These are phyloP conservation scores for Cercis canadensis DNA, from an alignment of 306 rosid genomes.

Conservation along the genomic window DNA sequence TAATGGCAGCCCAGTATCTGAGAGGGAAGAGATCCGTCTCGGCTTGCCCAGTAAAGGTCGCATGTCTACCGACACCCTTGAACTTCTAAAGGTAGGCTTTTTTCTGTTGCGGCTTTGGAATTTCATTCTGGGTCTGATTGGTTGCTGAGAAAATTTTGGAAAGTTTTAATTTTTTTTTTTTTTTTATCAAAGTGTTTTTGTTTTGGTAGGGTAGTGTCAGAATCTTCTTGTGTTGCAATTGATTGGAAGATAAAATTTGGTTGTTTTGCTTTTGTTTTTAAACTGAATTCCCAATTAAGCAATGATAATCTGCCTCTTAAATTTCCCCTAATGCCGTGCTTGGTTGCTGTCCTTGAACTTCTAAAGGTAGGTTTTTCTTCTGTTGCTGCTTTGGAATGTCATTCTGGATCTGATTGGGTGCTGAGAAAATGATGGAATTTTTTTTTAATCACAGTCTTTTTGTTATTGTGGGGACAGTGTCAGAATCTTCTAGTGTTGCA, in stretches of 20 bases:
- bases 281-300: too few relatives aligned
- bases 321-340: too few relatives aligned
- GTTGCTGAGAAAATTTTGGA: background rate
- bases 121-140: conserved; percentile 9
- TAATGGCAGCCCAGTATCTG: conserved; percentile 39
- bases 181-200: background rate
- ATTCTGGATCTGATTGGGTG: too few relatives aligned
- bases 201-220: background rate
- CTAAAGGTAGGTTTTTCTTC: too few relatives aligned
- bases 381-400: too few relatives aligned
- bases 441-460: too few relatives aligned
- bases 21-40: conserved; percentile 69
- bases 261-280: too few relatives aligned
- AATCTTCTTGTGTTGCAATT: background rate
- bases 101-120: background rate
- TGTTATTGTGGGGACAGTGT: too few relatives aligned
- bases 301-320: too few relatives aligned
- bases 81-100: conserved; percentile 72
- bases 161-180: background rate
- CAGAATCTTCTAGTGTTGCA: too few relatives aligned
- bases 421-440: too few relatives aligned
- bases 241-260: background rate
- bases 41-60: conserved; percentile 96
- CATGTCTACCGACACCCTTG: conserved; percentile 81
- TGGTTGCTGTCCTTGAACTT: too few relatives aligned